Conservation (phyloP, 768 basidiomycete species). For the Lactifluus echinatus region DNA sequence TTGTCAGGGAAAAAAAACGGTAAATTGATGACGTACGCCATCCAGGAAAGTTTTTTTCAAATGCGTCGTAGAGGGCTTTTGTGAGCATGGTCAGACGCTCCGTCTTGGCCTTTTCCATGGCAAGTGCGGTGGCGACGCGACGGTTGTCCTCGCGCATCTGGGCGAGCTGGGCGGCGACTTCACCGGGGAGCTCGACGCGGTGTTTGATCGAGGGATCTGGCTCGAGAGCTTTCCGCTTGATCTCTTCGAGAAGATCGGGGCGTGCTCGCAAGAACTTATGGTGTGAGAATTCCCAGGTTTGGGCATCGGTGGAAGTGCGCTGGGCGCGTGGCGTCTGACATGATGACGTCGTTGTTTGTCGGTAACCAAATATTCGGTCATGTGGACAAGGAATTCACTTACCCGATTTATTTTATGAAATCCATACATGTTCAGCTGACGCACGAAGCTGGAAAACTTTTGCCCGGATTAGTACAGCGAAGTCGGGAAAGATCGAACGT, state of each 20-base stretch:
- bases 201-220: slow-evolving; percentile 65
- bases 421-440: slow-evolving; percentile 94
- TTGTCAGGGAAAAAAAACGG: background rate
- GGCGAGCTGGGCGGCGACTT: slow-evolving; percentile 58
- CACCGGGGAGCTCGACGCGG: slow-evolving; percentile 73
- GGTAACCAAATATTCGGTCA: background rate
- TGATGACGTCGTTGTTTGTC: slow-evolving; percentile 2
- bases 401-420: slow-evolving; percentile 92
- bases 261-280: slow-evolving; percentile 77
- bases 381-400: slow-evolving; percentile 22
- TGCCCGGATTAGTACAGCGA: too few relatives aligned
- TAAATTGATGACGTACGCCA: slow-evolving; percentile 33
- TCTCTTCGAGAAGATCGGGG: slow-evolving; percentile 74
- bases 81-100: slow-evolving; percentile 54
- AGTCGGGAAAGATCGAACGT: too few relatives aligned
- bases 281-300: slow-evolving; percentile 87
- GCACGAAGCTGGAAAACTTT: slow-evolving; percentile 89
- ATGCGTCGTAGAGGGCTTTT: slow-evolving; percentile 53
- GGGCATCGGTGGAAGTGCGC: slow-evolving; percentile 69
- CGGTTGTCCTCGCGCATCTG: slow-evolving; percentile 69
- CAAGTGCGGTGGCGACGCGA: slow-evolving; percentile 45
- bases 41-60: slow-evolving; percentile 48
- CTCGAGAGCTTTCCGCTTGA: slow-evolving; percentile 79
- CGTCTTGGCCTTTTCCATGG: slow-evolving; percentile 47
- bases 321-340: slow-evolving; percentile 72